Percentiles rank a stretch among this genome's conserved stretches.
Evolutionary conservation across 75 land plant genomes (phyloP).

Genomic region (Adiantum capillusveneris): DNA sequence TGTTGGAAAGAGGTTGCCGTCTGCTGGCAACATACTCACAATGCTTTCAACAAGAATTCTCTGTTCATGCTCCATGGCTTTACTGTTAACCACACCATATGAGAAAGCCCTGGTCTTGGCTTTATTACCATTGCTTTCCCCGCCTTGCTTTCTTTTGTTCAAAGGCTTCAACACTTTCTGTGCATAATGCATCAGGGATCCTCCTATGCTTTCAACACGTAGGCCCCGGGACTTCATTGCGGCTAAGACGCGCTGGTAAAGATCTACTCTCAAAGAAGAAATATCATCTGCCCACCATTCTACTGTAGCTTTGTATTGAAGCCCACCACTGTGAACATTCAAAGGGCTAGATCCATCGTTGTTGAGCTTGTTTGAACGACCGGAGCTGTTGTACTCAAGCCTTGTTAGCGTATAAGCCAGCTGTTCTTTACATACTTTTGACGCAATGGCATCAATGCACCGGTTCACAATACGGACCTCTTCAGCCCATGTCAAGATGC

Average conservation of each 20-base stretch:
- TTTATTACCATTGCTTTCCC: slow-evolving; percentile 25
- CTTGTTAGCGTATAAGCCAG: slow-evolving; percentile 60
- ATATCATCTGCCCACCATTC: slow-evolving; percentile 91
- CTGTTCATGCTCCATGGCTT: slow-evolving; percentile 42
- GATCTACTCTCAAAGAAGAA: slow-evolving; percentile 45
- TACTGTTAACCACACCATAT: slow-evolving; percentile 12
- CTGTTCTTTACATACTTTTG: slow-evolving; percentile 66
- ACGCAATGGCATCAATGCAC: slow-evolving; percentile 69
- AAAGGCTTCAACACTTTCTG: slow-evolving; percentile 42
- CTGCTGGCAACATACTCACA: slow-evolving; percentile 59
- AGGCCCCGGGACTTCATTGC: slow-evolving; percentile 79
- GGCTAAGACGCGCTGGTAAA: slow-evolving; percentile 53
- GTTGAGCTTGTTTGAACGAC: slow-evolving; percentile 21
- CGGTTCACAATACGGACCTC: slow-evolving; percentile 59
- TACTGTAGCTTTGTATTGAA: slow-evolving; percentile 32
- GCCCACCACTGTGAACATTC: slow-evolving; percentile 42
- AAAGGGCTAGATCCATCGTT: background rate
- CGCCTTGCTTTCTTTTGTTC: slow-evolving; percentile 39
- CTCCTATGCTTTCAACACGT: slow-evolving; percentile 63
- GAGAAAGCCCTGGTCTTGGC: slow-evolving; percentile 24
- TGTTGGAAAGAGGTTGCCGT: slow-evolving; percentile 45
- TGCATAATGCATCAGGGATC: slow-evolving; percentile 70
- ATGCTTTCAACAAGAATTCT: slow-evolving; percentile 58
- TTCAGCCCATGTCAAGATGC: slow-evolving; percentile 71
- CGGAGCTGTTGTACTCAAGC: slow-evolving; percentile 73